These are phyloP conservation scores for Cadophora luteo-olivacea DNA, from an alignment of 2,329 filamentous ascomycete species.

Conservation along the genomic window DNA sequence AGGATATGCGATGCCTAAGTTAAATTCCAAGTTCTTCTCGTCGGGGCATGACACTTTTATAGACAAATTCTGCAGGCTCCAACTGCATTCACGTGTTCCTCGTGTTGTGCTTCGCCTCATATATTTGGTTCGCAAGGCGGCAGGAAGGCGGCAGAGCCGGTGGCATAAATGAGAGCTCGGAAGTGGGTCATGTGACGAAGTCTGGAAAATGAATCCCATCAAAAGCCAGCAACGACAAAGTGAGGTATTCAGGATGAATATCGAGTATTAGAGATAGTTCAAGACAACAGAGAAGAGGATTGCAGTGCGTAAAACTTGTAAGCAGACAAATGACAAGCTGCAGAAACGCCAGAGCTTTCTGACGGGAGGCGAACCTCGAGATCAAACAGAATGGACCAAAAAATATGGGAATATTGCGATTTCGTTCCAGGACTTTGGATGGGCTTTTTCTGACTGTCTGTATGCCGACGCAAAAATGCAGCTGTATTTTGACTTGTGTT, in stretches of 20 bases:
- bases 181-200: not conserved
- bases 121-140: conserved; percentile 10
- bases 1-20: not conserved
- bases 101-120: conserved; percentile 9
- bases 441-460: not conserved
- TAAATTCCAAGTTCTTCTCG: not conserved
- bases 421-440: not conserved
- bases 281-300: too few species aligned
- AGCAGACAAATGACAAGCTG: too few species aligned
- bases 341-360: too few species aligned
- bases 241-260: not conserved
- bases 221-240: not conserved
- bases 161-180: not conserved
- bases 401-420: not conserved
- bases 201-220: not conserved
- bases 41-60: not conserved
- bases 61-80: conserved; percentile 4
- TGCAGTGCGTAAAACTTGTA: too few species aligned
- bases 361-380: too few species aligned
- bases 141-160: conserved; percentile 9
- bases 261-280: too few species aligned
- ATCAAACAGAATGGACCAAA: not conserved
- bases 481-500: too few species aligned
- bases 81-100: not conserved
- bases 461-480: not conserved